Evolutionary conservation across 1,284 basidiomycete species (phyloP).

Genomic region (Wolfiporia cocos): DNA sequence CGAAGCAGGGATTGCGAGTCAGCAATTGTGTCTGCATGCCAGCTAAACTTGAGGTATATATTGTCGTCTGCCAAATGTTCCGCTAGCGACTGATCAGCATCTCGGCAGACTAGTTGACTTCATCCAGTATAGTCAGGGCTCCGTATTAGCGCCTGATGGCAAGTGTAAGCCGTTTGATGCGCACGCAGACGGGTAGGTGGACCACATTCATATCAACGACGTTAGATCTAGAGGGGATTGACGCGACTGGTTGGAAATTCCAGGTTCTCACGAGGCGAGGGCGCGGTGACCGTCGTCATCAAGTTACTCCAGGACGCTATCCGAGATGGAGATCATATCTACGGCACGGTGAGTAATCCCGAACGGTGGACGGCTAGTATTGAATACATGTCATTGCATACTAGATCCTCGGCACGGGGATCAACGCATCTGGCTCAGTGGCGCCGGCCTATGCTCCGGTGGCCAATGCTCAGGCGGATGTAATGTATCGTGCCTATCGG

Average conservation of each 20-base stretch:
- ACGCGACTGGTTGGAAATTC: not conserved
- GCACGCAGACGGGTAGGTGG: conserved; percentile 35
- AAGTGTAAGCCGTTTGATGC: conserved; percentile 46
- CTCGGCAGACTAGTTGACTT: conserved; percentile 18
- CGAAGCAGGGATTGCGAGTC: conserved; percentile 39
- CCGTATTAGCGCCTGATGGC: conserved; percentile 36
- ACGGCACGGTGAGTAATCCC: conserved; percentile 17
- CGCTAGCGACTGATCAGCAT: no score
- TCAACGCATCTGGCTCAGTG: conserved; percentile 31
- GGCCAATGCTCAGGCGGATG: conserved; percentile 28
- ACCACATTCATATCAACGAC: not conserved
- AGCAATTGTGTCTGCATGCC: conserved; percentile 39
- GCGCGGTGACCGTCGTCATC: conserved; percentile 19
- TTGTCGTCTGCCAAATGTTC: no score
- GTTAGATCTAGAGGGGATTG: not conserved
- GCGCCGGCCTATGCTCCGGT: conserved; percentile 34
- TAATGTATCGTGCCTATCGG: conserved; percentile 27
- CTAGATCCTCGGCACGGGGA: conserved; percentile 34
- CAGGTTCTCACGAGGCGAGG: conserved; percentile 20
- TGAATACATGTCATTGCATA: not conserved
- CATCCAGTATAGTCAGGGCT: conserved; percentile 27
- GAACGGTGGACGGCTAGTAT: not conserved
- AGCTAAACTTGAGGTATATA: conserved; percentile 24
- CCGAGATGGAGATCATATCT: conserved; percentile 23
- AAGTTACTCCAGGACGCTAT: conserved; percentile 21